Base-by-base conservation (phyloP, 148 eudicot genomes). In the Rhododendron henanense region DNA sequence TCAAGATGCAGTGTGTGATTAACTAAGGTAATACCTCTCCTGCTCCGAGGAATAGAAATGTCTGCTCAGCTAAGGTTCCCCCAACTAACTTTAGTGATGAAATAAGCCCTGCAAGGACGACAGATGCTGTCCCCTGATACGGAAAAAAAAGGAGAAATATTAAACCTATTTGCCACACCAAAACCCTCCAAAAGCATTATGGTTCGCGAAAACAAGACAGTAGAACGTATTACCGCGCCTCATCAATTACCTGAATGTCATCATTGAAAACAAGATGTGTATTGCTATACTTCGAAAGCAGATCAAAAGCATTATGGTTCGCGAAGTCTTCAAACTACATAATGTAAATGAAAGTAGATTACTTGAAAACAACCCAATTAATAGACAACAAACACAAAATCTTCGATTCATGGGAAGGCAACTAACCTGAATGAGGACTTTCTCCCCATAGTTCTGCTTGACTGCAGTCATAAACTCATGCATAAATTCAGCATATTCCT, bases 271-370 rank as follows among this genome's bases (percentile, higher is more conserved):
- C 99, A 81, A 97, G 98, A 89, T 97, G 99, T 13, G 96, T 92
- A 76, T 94, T 87, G 45, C 99, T 90, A 74, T 97, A 97, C 83
- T 95, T 94, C 2, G 91, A 90, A 84, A 97, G 98, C 53, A 97
- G 91, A 79, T 95, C 98, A 63, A 95, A 95, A 76, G 98, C 99
- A 83, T 95, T 97, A 87, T 95, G 99, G 87, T 97, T 97, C 45
- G 99, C 98, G 65, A 97, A 97, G 87, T 97, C 99, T 90, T 97
- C 99, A 93, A 97, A 97, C 99, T 97, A 92, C 91, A 90, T 6
- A 83, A 81, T n/a, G 4, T 15, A 55, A 78, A 50, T 48, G 37
- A 55, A 74, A 82, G 5, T 35, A 45, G 35, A 65, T 71, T 37
- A 48, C 53, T 80, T 14, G 3, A 79, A 74, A 84, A 81, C 81